Percentiles rank a stretch among this genome's conserved stretches.
Evolutionary conservation across 1,139 yeast species (phyloP).

Genomic region (Martiniozyma asiatica): DNA sequence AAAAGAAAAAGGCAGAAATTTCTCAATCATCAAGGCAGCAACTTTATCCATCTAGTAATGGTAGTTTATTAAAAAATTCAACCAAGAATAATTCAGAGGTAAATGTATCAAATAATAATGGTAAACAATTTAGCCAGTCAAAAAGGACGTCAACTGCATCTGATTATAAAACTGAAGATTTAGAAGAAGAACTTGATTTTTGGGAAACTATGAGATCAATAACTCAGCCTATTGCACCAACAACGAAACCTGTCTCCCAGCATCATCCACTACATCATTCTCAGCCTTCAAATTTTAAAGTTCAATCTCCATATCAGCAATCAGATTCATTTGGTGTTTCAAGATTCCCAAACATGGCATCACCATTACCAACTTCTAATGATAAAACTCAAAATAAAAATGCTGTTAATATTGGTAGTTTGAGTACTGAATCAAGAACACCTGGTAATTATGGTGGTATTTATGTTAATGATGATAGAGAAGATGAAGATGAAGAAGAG

Average conservation of each 20-base stretch:
- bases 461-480: slow-evolving; percentile 16
- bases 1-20: slow-evolving; percentile 6
- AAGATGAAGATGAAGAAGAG: slow-evolving; percentile 19
- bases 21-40: slow-evolving; percentile 10
- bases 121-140: too few relatives aligned
- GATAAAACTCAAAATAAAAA: slow-evolving; percentile 5
- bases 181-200: slow-evolving; percentile 48
- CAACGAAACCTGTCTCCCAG: slow-evolving; percentile 29
- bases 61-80: too few relatives aligned
- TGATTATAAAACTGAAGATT: slow-evolving; percentile 19
- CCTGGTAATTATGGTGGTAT: slow-evolving; percentile 11
- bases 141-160: too few relatives aligned
- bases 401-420: slow-evolving; percentile 6
- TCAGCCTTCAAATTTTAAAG: slow-evolving; percentile 15
- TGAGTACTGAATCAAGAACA: slow-evolving; percentile 4
- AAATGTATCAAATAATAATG: too few relatives aligned
- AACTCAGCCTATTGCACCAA: slow-evolving; percentile 22
- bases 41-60: slow-evolving; percentile 8
- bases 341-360: slow-evolving; percentile 13
- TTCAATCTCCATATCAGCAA: slow-evolving; percentile 11
- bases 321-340: slow-evolving; percentile 14
- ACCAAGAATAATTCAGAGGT: too few relatives aligned
- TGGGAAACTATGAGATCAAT: slow-evolving; percentile 60
- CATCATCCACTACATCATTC: slow-evolving; percentile 37
- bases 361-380: slow-evolving; percentile 6